A percentile compares a stretch with the other conserved stretches of the same genome.
phyloP scores from a whole-genome alignment of 2,329 filamentous ascomycete genomes.

The Trichoderma arundinaceum region DNA sequence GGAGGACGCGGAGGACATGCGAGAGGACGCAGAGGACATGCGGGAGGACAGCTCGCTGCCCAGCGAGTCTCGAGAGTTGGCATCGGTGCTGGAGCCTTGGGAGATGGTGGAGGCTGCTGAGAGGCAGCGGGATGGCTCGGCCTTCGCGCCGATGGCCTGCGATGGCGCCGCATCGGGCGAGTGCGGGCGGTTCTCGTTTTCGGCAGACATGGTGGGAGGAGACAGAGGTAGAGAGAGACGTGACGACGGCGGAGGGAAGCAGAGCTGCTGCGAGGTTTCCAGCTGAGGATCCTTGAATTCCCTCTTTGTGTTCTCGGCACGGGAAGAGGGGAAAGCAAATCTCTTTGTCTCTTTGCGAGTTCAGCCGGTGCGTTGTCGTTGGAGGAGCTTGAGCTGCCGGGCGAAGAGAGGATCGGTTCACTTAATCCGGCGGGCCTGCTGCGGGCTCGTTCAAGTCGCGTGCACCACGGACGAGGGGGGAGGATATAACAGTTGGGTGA shows the following conservation, averaged over 20 bases:
- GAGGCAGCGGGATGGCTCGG: conserved; percentile 66
- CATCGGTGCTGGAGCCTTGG: conserved; percentile 58
- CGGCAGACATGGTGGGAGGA: conserved; percentile 42
- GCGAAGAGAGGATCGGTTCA: conserved; percentile 12
- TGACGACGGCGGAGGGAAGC: background rate
- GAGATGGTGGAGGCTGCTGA: conserved; percentile 68
- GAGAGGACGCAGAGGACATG: conserved; percentile 64
- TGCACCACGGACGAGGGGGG: conserved; percentile 19
- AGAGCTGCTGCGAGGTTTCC: background rate
- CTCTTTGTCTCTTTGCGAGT: conserved; percentile 7
- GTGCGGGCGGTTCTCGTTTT: conserved; percentile 45
- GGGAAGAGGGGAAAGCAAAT: conserved; percentile 11
- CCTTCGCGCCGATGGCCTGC: conserved; percentile 64
- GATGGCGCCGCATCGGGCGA: conserved; percentile 67
- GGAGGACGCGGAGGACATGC: conserved; percentile 63
- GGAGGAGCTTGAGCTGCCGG: background rate
- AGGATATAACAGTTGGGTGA: conserved; percentile 14
- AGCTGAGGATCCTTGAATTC: background rate
- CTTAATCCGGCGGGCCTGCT: conserved; percentile 13
- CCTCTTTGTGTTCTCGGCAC: conserved; percentile 10
- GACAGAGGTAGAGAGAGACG: background rate
- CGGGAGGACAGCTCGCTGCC: conserved; percentile 61
- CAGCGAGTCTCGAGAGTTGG: conserved; percentile 58
- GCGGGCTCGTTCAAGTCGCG: conserved; percentile 24
- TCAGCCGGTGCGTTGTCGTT: background rate